Percentiles rank a stretch among this genome's conserved stretches.
phyloP scores from a whole-genome alignment of 345 rosid genomes.

The Moricandia moricandioides region DNA sequence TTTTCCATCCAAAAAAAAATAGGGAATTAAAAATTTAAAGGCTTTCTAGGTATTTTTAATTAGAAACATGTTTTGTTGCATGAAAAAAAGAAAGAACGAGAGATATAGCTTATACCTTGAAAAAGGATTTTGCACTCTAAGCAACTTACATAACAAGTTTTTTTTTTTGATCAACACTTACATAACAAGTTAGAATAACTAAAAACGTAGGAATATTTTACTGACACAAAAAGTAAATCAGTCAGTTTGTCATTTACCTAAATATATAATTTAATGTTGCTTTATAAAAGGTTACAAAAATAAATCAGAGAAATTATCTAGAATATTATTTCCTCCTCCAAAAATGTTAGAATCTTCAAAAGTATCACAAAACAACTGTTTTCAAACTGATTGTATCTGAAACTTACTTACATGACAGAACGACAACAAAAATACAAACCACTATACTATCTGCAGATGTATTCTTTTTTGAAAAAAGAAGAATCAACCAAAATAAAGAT shows the following conservation, averaged over 20 bases:
- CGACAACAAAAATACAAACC: neutral
- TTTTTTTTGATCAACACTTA: too few species aligned
- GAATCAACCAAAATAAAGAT: neutral
- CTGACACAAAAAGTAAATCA: neutral
- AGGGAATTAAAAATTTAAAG: neutral
- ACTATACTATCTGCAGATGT: neutral
- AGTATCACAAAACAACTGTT: neutral
- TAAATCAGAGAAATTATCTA: neutral
- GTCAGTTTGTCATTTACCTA: neutral
- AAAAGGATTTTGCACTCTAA: neutral
- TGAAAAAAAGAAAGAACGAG: neutral
- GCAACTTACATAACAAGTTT: neutral
- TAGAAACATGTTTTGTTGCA: neutral
- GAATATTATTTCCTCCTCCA: neutral
- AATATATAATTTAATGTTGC: neutral
- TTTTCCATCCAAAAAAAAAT: neutral
- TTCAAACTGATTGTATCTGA: neutral
- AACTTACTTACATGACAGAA: neutral
- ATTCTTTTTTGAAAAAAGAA: neutral
- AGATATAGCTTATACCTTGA: neutral
- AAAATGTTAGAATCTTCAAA: neutral
- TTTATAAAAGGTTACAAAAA: neutral
- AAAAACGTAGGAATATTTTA: neutral
- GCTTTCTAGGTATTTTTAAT: neutral
- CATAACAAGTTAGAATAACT: neutral